Percentiles rank a stretch among this genome's conserved stretches.
These are phyloP conservation scores for Phytophthora ohioensis DNA, from an alignment of 352 stramenopile genomes.

Conservation along the genomic window DNA sequence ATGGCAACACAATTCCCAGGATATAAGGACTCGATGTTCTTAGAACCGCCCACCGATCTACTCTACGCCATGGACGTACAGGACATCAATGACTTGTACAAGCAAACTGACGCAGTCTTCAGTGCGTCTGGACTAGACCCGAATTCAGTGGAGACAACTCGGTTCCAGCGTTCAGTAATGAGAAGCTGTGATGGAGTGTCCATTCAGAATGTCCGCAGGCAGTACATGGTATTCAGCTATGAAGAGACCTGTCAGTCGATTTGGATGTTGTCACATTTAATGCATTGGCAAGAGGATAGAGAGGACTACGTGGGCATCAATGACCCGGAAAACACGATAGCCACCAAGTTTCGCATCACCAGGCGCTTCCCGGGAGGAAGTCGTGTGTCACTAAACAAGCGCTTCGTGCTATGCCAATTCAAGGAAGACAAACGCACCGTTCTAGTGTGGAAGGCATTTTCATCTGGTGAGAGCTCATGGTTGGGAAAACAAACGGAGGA, in stretches of 20 bases:
- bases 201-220: neutral
- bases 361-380: neutral
- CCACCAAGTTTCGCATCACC: neutral
- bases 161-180: neutral
- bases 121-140: neutral
- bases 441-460: neutral
- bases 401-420: neutral
- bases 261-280: neutral
- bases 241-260: neutral
- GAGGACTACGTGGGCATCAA: neutral
- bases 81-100: neutral
- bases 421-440: neutral
- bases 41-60: neutral
- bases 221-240: neutral
- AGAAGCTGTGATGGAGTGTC: neutral
- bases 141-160: neutral
- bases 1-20: neutral
- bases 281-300: neutral
- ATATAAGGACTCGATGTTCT: too few species aligned
- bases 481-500: neutral
- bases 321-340: neutral
- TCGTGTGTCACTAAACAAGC: neutral
- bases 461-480: neutral
- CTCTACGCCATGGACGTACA: neutral
- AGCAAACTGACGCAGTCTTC: neutral